A percentile compares a stretch with the other conserved stretches of the same genome.
These are phyloP conservation scores for Colletotrichum zoysiae DNA, from an alignment of 2,329 filamentous ascomycete species.

Conservation along the genomic window DNA sequence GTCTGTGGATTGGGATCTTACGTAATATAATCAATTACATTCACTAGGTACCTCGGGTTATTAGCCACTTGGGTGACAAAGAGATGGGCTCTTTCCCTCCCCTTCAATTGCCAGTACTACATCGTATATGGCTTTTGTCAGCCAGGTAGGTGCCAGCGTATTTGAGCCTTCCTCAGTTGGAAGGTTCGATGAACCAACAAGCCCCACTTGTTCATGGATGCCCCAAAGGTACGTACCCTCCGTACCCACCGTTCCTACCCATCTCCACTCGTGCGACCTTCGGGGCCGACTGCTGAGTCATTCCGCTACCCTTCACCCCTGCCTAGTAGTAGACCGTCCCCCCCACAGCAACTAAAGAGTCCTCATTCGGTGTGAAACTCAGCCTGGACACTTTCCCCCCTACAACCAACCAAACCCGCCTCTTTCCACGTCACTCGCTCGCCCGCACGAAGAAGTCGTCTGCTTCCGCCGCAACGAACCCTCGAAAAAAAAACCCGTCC, in stretches of 20 bases:
- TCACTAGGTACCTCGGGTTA: too few species aligned
- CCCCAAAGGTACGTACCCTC: background rate
- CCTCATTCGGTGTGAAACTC: conserved; percentile 28
- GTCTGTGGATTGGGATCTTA: too few species aligned
- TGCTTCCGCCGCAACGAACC: conserved; percentile 46
- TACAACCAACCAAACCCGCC: conserved; percentile 38
- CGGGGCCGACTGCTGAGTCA: conserved; percentile 27
- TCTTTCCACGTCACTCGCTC: conserved; percentile 47
- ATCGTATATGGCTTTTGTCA: too few species aligned
- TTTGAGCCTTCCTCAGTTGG: background rate
- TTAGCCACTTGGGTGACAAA: too few species aligned
- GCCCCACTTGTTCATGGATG: background rate
- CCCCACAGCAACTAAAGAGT: conserved; percentile 16
- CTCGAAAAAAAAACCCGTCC: conserved; percentile 42
- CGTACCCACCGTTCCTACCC: background rate
- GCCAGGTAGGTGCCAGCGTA: too few species aligned
- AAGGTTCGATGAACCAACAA: background rate
- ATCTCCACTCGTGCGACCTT: background rate
- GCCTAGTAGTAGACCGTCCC: conserved; percentile 4
- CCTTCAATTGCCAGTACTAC: too few species aligned
- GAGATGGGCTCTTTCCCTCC: too few species aligned
- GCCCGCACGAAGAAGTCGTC: conserved; percentile 53
- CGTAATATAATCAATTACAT: too few species aligned
- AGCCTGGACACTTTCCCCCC: conserved; percentile 38
- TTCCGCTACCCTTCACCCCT: conserved; percentile 6